phyloP scores from a whole-genome alignment of 225 moss, liverwort and hornwort genomes.

The Antitrichia curtipendula region DNA sequence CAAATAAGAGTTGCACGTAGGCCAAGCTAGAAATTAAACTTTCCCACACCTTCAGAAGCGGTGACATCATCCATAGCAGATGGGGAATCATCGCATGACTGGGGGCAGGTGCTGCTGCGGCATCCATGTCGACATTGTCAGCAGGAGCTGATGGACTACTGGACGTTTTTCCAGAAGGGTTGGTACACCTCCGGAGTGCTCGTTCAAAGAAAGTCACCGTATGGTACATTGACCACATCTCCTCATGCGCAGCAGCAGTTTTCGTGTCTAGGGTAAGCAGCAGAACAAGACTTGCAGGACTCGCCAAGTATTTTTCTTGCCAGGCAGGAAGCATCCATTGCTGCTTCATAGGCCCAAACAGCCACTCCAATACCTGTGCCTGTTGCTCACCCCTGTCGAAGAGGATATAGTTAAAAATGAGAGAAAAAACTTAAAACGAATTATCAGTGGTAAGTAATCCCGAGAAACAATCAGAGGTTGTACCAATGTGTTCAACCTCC shows the following conservation, averaged over 20 bases:
- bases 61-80: slow-evolving; percentile 74
- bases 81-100: slow-evolving; percentile 56
- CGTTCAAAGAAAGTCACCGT: slow-evolving; percentile 88
- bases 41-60: slow-evolving; percentile 60
- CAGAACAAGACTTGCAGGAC: slow-evolving; percentile 57
- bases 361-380: slow-evolving; percentile 75
- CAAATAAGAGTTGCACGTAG: not conserved
- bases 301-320: slow-evolving; percentile 67
- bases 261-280: slow-evolving; percentile 36
- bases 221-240: slow-evolving; percentile 94
- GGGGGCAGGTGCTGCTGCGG: slow-evolving; percentile 17
- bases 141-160: slow-evolving; percentile 13
- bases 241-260: slow-evolving; percentile 36
- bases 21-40: not conserved
- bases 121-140: slow-evolving; percentile 58
- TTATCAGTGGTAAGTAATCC: not conserved
- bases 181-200: slow-evolving; percentile 77
- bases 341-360: slow-evolving; percentile 65
- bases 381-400: slow-evolving; percentile 60
- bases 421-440: not conserved
- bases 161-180: slow-evolving; percentile 32
- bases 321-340: slow-evolving; percentile 80
- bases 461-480: not conserved
- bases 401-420: not conserved
- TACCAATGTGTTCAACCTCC: not conserved